Evolutionary conservation across 2,329 filamentous ascomycete genomes (phyloP), one percentile per base, ranked within the genome.

Genomic region (Elsinoe fawcettii): DNA sequence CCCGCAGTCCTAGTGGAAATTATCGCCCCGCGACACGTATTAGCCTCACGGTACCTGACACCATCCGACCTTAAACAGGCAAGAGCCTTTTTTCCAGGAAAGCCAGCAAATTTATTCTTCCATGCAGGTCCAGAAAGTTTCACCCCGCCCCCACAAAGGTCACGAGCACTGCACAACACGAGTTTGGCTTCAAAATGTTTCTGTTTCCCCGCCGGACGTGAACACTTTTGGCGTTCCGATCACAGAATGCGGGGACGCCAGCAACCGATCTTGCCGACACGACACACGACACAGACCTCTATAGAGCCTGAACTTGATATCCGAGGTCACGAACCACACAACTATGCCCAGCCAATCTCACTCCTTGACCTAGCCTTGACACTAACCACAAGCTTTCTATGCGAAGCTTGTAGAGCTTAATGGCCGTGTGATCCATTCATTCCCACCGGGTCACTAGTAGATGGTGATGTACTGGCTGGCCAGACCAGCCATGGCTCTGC

Each of bases 161-260:
- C 22, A 46, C 41, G 23, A 25, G 41, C 12, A n/a, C 41, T 12
- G 11, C 5, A 14, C 22, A 27, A 27, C 2, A 25, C n/a, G 41
- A 46, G 41, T 23, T 46, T 14, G 41, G 23, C 41, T 46, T 44
- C 23, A 46, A 22, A 7, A 23, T 25, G 18, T 46, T 46, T 18
- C 20, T 46, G 18, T 18, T n/a, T 23, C 41, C 41, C 41, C 41
- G 41, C 41, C 41, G 41, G 41, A 46, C 20, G 12, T 14, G 11
- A n/a, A 14, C 18, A 25, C 9, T 23, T 25, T 25, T 46, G 41
- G 20, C 20, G 22, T 25, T 25, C 23, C 41, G 23, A 46, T 14
- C 41, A 27, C 41, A 46, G 18, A 46, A 46, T 46, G 41, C 41
- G 41, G 41, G 41, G 41, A 46, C 20, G 23, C 41, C 41, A 46